Base-by-base conservation (phyloP, 352 stramenopile species). In the Aphanomyces invadans region DNA sequence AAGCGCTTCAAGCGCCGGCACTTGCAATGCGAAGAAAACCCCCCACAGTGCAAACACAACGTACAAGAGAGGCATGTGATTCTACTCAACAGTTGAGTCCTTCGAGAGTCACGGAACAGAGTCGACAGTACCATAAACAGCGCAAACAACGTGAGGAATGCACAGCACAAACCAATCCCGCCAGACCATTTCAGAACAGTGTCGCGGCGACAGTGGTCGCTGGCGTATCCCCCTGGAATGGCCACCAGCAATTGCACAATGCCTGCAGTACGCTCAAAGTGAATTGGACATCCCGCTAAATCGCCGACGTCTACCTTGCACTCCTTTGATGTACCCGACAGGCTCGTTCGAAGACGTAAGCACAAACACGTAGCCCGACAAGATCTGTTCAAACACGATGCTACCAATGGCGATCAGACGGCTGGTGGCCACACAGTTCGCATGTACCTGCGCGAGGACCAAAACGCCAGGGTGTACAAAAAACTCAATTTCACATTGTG, bases 401-500 rank as follows among this genome's bases (percentile, higher is more conserved):
- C 79, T 86, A 53, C 9, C 2, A 52, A 9, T 7, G 7, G 23
- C 7, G 7, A 9, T 23, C 4, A 42, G 19, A 52, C 11, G 39
- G 11, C 19, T 2, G 21, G 44, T 60, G 12, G 7, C 3, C 38
- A 65, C 3, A 10, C 42, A 31, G n/a, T n/a, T n/a, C 45, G 21
- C 5, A 11, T 61, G 21, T 52, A 87, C 78, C 78, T 87, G 64
- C 62, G 83, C 32, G 81, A 74, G 28, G 77, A 73, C 70, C 73
- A 83, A 72, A 80, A 87, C 52, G 72, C 57, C 45, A 86, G 61
- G 10, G 81, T 86, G 71, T 88, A 90, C 63, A 88, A 65, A 69
- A 86, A 80, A 26, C 79, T 70, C 39, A 80, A 80, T 73, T 82
- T 79, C 56, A 87, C 74, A 31, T 90, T 90, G 70, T 86, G 76